A percentile compares a stretch with the other conserved stretches of the same genome.
Conservation (phyloP, 768 basidiomycete genomes). For the Termitomyces sp. region DNA sequence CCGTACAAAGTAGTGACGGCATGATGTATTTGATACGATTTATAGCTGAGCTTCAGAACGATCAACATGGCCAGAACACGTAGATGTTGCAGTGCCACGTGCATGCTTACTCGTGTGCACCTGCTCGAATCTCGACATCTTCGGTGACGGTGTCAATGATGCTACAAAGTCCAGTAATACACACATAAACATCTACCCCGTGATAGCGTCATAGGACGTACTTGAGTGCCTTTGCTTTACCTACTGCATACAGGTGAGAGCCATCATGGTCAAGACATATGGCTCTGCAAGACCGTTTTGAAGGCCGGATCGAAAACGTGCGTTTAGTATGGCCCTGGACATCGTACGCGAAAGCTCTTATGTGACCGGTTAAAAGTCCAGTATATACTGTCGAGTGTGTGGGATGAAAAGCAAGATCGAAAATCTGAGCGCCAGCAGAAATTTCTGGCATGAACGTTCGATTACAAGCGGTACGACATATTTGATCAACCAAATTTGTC, state of each 20-base stretch:
- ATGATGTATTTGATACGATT: slow-evolving; percentile 77
- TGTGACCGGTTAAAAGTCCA: slow-evolving; percentile 74
- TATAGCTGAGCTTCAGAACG: slow-evolving; percentile 61
- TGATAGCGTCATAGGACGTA: slow-evolving; percentile 33
- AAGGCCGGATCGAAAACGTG: slow-evolving; percentile 62
- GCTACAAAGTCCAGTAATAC: slow-evolving; percentile 29
- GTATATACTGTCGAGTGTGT: slow-evolving; percentile 63
- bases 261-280: slow-evolving; percentile 68
- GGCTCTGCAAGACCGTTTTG: slow-evolving; percentile 80
- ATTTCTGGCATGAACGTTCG: slow-evolving; percentile 49
- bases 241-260: slow-evolving; percentile 64
- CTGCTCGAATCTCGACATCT: slow-evolving; percentile 38
- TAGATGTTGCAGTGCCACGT: slow-evolving; percentile 4
- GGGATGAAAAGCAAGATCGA: slow-evolving; percentile 89
- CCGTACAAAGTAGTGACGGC: slow-evolving; percentile 72
- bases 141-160: slow-evolving; percentile 64
- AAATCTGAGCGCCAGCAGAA: slow-evolving; percentile 70
- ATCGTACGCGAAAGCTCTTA: slow-evolving; percentile 80
- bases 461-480: not conserved
- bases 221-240: slow-evolving; percentile 79
- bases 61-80: slow-evolving; percentile 26
- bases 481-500: not conserved
- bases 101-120: slow-evolving; percentile 63
- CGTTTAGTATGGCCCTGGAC: slow-evolving; percentile 55
- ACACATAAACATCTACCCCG: slow-evolving; percentile 11